Base-by-base conservation (phyloP, 1,284 basidiomycete genomes). In the Chalciporus piperatoides region DNA sequence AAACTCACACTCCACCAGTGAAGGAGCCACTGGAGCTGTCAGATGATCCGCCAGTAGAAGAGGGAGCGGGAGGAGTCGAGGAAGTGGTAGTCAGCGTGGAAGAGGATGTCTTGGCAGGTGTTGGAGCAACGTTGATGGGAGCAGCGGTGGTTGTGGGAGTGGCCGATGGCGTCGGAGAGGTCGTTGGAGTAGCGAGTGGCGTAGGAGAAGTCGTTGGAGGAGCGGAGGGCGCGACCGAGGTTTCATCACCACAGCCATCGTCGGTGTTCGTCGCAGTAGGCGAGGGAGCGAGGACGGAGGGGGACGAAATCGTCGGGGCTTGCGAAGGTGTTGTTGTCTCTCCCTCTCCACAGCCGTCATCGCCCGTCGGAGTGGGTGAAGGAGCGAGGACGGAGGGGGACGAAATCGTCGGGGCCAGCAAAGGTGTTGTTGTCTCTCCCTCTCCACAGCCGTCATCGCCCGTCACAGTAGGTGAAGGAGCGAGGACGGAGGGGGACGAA, bases 1-100 rank as follows among this genome's bases (percentile, higher is more conserved):
- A 39, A 1, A 69, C 78, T 53, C 69, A 82, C 82, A 72, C 55
- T 69, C 82, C 81, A 48, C 68, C 75, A 1, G 54, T 54, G 57
- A 32, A 50, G 28, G 47, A 8, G 7, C 57, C 51, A 54, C 25
- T 14, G 8, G 43, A 33, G 6, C 17, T 3, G 27, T 37, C 44
- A 63, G 53, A 32, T 58, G 57, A 27, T 19, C 48, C 46, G n/a
- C 49, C 23, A 17, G 59, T 39, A 2, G 52, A 28, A 2, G 47
- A 35, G 9, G 41, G 19, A 2, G 41, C 33, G 41, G 28, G 2
- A 3, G 55, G 36, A 0, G 46, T 46, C 11, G 36, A 40, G n/a
- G 50, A 6, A 19, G 61, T 51, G 37, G 53, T 12, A 14, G 55
- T 49, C 24, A 54, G 44, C 23, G 53, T 35, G 32, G 61, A 33